Evolutionary conservation across 2,329 filamentous ascomycete species (phyloP), one percentile per base, ranked within the genome.

Genomic region (Thielaviopsis euricoi): DNA sequence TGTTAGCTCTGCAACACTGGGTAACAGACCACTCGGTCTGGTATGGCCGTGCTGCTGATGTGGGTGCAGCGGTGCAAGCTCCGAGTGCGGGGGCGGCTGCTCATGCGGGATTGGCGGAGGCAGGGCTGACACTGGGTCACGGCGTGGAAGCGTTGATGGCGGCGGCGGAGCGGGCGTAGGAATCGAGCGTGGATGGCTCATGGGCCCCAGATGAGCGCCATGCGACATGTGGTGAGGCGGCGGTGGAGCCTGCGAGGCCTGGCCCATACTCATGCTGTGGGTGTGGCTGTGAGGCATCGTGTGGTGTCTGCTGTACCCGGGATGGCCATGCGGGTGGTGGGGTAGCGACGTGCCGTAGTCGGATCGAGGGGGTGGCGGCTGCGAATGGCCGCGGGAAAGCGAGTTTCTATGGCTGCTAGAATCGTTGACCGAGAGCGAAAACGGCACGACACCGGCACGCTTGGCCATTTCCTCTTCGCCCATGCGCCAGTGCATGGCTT

Each of bases 401-500:
- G 70, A 70, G 60, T 64, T 67, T 63, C 68, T 71, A 61, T 68
- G 71, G 40, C 62, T 61, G 13, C 62, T 62, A 52, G 65, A 68
- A 43, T 60, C 58, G 25, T 78, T 76, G 62, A 78, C 74, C 55
- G 83, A 81, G 29, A 88, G 74, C 2, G 83, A 82, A 70, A 96
- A 96, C 1, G 91, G 89, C 7, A 87, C 84, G 43, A 93, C 89
- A 51, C 93, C 93, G 49, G 91, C 91, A 60, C 91, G 85, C 61
- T 86, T 81, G 53, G 90, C 90, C 89, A 98, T 97, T 65, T 97
- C 93, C 64, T 83, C 76, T 69, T 95, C 89, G 62, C 91, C 91
- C 58, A 98, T 77, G 67, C 95, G 87, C 91, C 93, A 98, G 71
- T 97, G 93, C 90, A 96, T 96, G 4, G 89, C 90, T 71, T 98